Percentiles rank a stretch among this genome's conserved stretches.
Evolutionary conservation across 192 early-diverging fungal species (phyloP).

Genomic region (Coemansia sp.): DNA sequence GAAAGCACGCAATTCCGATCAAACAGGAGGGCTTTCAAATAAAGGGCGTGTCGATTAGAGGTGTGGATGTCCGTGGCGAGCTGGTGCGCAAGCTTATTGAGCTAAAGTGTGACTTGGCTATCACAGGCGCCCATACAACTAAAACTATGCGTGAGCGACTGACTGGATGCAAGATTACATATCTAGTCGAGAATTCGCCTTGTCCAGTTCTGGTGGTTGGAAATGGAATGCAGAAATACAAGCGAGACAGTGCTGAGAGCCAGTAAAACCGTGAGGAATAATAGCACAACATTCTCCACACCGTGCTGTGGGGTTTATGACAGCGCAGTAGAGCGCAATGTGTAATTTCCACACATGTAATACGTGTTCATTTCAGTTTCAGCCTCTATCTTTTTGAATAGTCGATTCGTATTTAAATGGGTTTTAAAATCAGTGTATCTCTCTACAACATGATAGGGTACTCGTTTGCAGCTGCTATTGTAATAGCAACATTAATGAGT

Average conservation of each 20-base stretch:
- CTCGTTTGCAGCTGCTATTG: not conserved
- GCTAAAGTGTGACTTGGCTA: slow-evolving; percentile 37
- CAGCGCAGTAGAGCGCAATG: not conserved
- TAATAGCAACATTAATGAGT: not conserved
- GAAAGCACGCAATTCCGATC: slow-evolving; percentile 23
- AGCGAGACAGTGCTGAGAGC: not conserved
- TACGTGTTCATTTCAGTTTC: not conserved
- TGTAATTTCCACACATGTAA: not conserved
- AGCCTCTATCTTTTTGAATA: not conserved
- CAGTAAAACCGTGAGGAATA: not conserved
- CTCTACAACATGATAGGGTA: not conserved
- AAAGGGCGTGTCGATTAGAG: slow-evolving; percentile 49
- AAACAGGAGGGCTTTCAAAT: slow-evolving; percentile 38
- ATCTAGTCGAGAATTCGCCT: slow-evolving; percentile 33
- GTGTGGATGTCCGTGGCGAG: slow-evolving; percentile 47
- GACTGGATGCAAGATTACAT: slow-evolving; percentile 26
- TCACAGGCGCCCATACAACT: slow-evolving; percentile 25
- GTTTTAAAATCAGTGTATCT: not conserved
- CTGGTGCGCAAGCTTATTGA: slow-evolving; percentile 49
- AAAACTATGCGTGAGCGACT: slow-evolving; percentile 38
- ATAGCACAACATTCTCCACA: not conserved
- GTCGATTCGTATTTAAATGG: too few relatives aligned
- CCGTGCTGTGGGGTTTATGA: not conserved
- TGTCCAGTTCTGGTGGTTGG: slow-evolving; percentile 41
- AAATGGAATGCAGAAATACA: slow-evolving; percentile 2